phyloP scores from a whole-genome alignment of 2,329 filamentous ascomycete species.

The Daldinia sp. region DNA sequence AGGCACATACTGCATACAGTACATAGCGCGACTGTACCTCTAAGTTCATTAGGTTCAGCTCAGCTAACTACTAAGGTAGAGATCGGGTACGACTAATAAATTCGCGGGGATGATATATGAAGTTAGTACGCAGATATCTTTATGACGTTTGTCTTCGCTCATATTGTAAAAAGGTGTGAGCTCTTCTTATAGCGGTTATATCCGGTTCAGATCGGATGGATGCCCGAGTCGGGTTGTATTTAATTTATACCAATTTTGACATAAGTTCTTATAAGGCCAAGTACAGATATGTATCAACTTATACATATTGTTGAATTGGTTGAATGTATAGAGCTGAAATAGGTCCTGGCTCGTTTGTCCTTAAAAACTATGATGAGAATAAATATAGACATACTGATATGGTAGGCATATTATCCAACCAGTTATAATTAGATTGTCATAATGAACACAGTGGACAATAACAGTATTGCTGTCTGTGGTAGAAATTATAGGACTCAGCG shows the following conservation, averaged over 20 bases:
- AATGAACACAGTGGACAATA: too few species aligned
- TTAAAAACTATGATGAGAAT: not conserved
- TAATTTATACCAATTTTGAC: not conserved
- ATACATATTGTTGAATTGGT: not conserved
- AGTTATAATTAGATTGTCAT: too few species aligned
- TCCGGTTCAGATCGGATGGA: not conserved
- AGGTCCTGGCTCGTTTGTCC: not conserved
- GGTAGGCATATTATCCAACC: too few species aligned
- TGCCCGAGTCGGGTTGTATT: not conserved
- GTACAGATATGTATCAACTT: too few species aligned
- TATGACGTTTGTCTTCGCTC: constrained; percentile 28
- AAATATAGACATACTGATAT: not conserved
- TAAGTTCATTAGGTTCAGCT: not conserved
- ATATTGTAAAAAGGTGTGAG: constrained; percentile 1
- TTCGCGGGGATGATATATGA: not conserved
- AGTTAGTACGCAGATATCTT: not conserved
- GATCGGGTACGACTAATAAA: not conserved
- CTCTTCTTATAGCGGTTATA: constrained; percentile 22
- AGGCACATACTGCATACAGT: too few species aligned
- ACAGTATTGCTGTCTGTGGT: not conserved
- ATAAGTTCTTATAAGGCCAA: not conserved
- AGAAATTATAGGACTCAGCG: not conserved
- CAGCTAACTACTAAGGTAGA: not conserved
- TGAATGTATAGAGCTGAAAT: not conserved
- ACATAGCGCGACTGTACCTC: not conserved